Conservation (phyloP, 2,329 filamentous ascomycete species). For the Pestalotiopsis sp. region DNA sequence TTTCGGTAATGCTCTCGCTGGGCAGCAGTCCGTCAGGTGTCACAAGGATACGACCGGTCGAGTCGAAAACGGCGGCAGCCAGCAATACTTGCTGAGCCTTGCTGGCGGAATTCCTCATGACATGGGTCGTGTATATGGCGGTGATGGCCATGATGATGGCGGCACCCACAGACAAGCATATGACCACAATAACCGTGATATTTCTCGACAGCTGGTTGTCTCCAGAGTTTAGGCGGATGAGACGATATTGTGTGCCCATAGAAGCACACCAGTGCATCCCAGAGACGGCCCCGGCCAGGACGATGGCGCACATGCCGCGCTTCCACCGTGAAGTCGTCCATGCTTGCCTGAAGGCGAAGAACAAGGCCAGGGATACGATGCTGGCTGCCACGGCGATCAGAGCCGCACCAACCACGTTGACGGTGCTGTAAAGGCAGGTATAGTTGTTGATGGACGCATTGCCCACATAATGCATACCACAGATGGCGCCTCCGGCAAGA, state of each 20-base stretch:
- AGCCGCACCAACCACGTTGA: conserved; percentile 68
- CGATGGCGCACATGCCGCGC: conserved; percentile 63
- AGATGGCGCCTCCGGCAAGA: conserved; percentile 74
- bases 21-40: conserved; percentile 71
- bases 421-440: conserved; percentile 59
- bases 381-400: conserved; percentile 75
- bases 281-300: conserved; percentile 75
- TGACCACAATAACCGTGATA: conserved; percentile 73
- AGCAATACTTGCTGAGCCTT: conserved; percentile 64
- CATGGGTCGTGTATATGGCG: conserved; percentile 55
- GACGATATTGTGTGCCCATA: conserved; percentile 68
- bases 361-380: conserved; percentile 70
- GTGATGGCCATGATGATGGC: conserved; percentile 62
- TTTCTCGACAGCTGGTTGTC: conserved; percentile 56
- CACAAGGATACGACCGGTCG: conserved; percentile 67
- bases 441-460: conserved; percentile 84
- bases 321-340: conserved; percentile 85
- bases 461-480: conserved; percentile 88
- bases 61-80: conserved; percentile 69
- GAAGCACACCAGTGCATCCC: conserved; percentile 88
- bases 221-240: conserved; percentile 48
- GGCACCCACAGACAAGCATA: conserved; percentile 65
- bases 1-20: conserved; percentile 76
- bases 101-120: conserved; percentile 55
- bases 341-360: conserved; percentile 74